phyloP scores from a whole-genome alignment of 192 early-diverging fungal genomes.

The Coemansia sp. region DNA sequence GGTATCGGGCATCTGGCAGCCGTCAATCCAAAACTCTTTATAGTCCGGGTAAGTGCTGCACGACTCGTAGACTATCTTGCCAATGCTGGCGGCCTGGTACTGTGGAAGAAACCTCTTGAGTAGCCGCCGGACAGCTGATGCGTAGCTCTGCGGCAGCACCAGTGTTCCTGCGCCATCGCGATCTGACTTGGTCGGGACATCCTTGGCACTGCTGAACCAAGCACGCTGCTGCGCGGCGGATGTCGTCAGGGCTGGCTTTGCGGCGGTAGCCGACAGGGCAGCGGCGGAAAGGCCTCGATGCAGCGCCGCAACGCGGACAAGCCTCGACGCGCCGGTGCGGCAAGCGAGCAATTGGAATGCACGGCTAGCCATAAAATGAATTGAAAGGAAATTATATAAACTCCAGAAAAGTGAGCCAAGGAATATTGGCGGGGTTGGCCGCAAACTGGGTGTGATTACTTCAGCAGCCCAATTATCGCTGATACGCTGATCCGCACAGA shows the following conservation, averaged over 20 bases:
- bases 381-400: too few relatives aligned
- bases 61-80: slow-evolving; percentile 21
- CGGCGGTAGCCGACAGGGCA: not conserved
- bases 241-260: not conserved
- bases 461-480: too few relatives aligned
- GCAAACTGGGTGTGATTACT: too few relatives aligned
- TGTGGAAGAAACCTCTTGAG: slow-evolving; percentile 33
- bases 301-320: not conserved
- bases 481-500: too few relatives aligned
- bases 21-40: slow-evolving; percentile 41
- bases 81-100: slow-evolving; percentile 36
- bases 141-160: slow-evolving; percentile 24
- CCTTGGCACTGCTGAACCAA: slow-evolving; percentile 8
- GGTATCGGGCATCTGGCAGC: slow-evolving; percentile 68
- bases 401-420: too few relatives aligned
- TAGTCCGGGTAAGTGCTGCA: slow-evolving; percentile 37
- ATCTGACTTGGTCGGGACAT: not conserved
- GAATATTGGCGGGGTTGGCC: too few relatives aligned
- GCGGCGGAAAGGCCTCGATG: not conserved
- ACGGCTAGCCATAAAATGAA: not conserved
- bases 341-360: not conserved
- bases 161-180: not conserved
- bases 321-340: not conserved
- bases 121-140: slow-evolving; percentile 2
- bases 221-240: not conserved